Evolutionary conservation across 805 yeast species (phyloP).

Genomic region (Osmozyma mogii): DNA sequence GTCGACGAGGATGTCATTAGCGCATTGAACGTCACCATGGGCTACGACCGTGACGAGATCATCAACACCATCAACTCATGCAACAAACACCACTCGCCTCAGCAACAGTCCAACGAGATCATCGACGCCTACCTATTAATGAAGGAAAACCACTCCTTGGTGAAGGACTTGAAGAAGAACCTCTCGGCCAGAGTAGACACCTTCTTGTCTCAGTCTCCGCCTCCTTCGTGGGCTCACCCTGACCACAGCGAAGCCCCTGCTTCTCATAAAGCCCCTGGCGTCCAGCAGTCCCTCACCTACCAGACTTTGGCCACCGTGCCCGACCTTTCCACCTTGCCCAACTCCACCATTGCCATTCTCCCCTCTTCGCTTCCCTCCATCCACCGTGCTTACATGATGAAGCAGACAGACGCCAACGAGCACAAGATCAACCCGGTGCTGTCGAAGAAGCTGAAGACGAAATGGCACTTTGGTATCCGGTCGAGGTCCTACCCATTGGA

Average conservation of each 20-base stretch:
- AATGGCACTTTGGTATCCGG: constrained; percentile 98
- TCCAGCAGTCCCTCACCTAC: constrained; percentile 37
- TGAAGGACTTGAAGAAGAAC: constrained; percentile 53
- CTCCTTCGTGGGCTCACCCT: constrained; percentile 34
- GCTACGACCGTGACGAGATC: constrained; percentile 80
- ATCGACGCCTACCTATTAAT: constrained; percentile 79
- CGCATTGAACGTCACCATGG: constrained; percentile 76
- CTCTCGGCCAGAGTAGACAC: constrained; percentile 48
- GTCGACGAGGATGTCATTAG: constrained; percentile 70
- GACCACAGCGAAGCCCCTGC: constrained; percentile 10
- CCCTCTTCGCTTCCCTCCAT: constrained; percentile 93
- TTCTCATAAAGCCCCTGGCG: constrained; percentile 32
- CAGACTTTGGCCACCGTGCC: constrained; percentile 42
- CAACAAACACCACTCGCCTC: constrained; percentile 22
- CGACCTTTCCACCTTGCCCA: constrained; percentile 45
- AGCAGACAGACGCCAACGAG: constrained; percentile 23
- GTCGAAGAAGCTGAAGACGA: constrained; percentile 80
- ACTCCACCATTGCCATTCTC: constrained; percentile 81
- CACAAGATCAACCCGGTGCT: constrained; percentile 43
- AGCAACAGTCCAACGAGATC: constrained; percentile 53
- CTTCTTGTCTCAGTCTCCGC: constrained; percentile 55
- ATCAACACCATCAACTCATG: constrained; percentile 59
- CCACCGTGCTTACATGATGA: constrained; percentile 88
- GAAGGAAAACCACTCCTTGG: constrained; percentile 67
- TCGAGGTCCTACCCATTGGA: constrained; percentile 94